phyloP scores from a whole-genome alignment of 305 asterid species.

The Fraxinus angustifolia region DNA sequence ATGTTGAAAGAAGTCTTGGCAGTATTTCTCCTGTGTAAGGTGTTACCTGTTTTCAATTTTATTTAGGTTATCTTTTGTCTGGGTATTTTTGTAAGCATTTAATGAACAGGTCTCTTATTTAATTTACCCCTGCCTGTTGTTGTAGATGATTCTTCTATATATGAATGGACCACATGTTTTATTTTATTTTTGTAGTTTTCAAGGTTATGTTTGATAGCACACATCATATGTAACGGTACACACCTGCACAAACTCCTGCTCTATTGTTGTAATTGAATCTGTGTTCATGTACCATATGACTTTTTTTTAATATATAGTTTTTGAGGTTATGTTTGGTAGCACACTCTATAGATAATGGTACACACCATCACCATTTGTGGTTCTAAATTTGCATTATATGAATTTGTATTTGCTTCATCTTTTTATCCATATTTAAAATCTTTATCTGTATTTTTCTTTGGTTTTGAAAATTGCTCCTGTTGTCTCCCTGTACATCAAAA shows the following conservation, averaged over 20 bases:
- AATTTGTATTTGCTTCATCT: background rate
- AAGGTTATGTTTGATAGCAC: background rate
- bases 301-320: background rate
- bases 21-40: background rate
- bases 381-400: background rate
- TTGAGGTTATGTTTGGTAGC: background rate
- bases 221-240: background rate
- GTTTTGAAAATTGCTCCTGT: background rate
- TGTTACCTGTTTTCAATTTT: background rate
- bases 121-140: background rate
- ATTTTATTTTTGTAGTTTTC: background rate
- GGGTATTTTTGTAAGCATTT: background rate
- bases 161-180: background rate
- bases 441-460: background rate
- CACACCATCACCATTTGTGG: background rate
- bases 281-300: background rate
- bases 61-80: background rate
- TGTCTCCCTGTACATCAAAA: constrained; percentile 17
- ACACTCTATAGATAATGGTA: background rate
- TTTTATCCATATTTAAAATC: background rate
- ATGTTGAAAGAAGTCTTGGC: background rate
- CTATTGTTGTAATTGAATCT: background rate
- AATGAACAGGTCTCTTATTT: background rate
- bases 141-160: background rate
- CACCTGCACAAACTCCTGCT: background rate